Percentiles rank a stretch among this genome's conserved stretches.
phyloP scores from a whole-genome alignment of 768 basidiomycete species.

The Boletus coccyginus region DNA sequence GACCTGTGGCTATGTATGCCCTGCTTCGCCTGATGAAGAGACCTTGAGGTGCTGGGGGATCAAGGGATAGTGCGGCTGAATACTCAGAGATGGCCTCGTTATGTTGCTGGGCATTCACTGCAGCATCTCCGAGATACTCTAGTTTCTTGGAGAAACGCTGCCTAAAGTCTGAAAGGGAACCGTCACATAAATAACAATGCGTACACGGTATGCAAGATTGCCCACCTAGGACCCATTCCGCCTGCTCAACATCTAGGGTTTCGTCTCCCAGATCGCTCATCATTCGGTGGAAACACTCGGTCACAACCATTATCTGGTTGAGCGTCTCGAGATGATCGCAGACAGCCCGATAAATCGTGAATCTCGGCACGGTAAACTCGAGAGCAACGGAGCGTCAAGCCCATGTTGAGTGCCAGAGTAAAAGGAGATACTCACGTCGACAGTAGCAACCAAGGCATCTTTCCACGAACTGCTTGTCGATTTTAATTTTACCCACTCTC shows the following conservation, averaged over 20 bases:
- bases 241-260: neutral
- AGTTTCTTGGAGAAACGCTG: neutral
- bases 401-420: neutral
- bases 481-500: neutral
- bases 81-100: neutral
- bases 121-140: neutral
- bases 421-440: neutral
- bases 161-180: neutral
- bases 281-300: neutral
- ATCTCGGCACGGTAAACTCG: neutral
- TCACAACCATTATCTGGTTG: neutral
- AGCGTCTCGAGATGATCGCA: neutral
- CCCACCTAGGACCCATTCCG: neutral
- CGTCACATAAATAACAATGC: neutral
- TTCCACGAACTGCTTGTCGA: neutral
- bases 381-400: neutral
- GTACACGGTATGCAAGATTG: too few relatives aligned
- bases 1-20: neutral
- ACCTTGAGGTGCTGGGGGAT: neutral
- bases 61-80: neutral
- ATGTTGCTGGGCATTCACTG: neutral
- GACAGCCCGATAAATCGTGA: neutral
- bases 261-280: neutral
- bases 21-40: neutral
- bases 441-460: neutral